Base-by-base conservation (phyloP, 441 rosid species). In the Erysimum cheiri region DNA sequence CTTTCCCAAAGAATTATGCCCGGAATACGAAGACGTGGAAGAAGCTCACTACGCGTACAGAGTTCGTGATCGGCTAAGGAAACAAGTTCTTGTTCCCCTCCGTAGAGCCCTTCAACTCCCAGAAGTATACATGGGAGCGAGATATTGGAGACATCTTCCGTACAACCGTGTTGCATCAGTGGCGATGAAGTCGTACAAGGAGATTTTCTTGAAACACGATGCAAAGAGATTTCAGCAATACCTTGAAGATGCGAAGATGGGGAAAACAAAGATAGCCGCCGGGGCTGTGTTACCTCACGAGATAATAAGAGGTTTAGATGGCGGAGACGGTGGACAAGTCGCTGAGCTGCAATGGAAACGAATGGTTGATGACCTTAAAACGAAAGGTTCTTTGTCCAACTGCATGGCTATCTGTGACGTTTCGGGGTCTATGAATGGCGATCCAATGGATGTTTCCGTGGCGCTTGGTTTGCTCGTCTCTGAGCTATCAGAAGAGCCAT, bases 381-480 rank as follows among this genome's bases (percentile, higher is more conserved):
- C 66, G 56, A 78, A 62, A 6, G 93, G 85, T 0, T 84, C 80
- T 60, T 22, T 85, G 35, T 75, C 46, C 24, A 87, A 84, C 14
- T 87, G 88, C 26, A 61, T 82, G 37, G 93, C 90, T 0, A 40
- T 87, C 7, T 60, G 73, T 15, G 91, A 85, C 43, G 93, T 88
- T 2, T 88, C 89, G 0, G 83, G 83, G 2, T 77, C 85, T 35
- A 87, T 85, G 89, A 0, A 0, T 0, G 86, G 89, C 24, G 65
- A 9, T 3, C 93, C 93, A 2, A 80, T 86, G 82, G 86, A 85
- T 40, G 90, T 80, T 0, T 74, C 79, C 0, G 84, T 87, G 8
- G 91, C 88, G 1, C 26, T 91, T 33, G 87, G 95, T 4, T 5
- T 91, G 1, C 68, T 85, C 59, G 80, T 83, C 3, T 87, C 90